Evolutionary conservation across 1,139 yeast species (phyloP).

Genomic region (Arxiozyma heterogenica): DNA sequence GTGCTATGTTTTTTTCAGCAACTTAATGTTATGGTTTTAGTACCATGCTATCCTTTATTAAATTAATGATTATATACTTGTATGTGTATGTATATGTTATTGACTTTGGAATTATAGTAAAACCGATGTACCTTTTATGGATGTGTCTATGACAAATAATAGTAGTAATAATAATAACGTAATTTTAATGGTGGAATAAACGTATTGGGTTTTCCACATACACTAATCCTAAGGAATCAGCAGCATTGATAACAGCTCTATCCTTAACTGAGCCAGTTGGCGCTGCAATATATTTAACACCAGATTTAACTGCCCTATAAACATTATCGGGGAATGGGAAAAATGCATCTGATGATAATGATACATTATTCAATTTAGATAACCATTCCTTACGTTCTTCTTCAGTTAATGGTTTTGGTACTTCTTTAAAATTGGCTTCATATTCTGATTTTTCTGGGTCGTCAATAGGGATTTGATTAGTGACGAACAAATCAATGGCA

Average conservation of each 20-base stretch:
- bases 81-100: not conserved
- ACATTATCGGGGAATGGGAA: conserved; percentile 99
- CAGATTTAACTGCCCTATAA: conserved; percentile 92
- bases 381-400: conserved; percentile 88
- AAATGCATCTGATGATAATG: conserved; percentile 93
- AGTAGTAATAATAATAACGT: not conserved
- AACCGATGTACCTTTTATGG: too few species aligned
- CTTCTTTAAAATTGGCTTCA: conserved; percentile 73
- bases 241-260: conserved; percentile 90
- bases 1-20: too few species aligned
- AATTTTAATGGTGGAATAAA: conserved; percentile 79
- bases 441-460: conserved; percentile 93
- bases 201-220: conserved; percentile 95
- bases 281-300: conserved; percentile 92
- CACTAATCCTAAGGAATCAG: conserved; percentile 78
- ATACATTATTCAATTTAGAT: conserved; percentile 67
- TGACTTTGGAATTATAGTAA: not conserved
- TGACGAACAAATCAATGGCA: conserved; percentile 89
- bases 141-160: not conserved
- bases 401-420: conserved; percentile 75
- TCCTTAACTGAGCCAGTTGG: conserved; percentile 98
- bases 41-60: not conserved
- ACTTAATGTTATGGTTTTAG: too few species aligned
- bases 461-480: conserved; percentile 79
- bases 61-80: not conserved